Percentiles rank a stretch among this genome's conserved stretches.
Conservation (phyloP, 169 alveolate species). For the Babesia ovis region DNA sequence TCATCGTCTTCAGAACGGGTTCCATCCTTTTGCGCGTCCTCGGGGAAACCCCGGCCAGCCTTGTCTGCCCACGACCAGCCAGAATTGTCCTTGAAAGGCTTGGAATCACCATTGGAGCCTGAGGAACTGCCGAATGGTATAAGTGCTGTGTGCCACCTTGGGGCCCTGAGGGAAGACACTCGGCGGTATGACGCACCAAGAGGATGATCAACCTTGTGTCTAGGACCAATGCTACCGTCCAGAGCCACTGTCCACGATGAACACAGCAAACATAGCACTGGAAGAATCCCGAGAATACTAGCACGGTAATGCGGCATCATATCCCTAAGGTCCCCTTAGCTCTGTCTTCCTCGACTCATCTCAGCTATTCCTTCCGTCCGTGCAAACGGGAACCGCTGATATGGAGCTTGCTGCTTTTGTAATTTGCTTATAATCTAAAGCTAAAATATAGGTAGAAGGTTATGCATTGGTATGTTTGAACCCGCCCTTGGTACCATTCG, state of each 20-base stretch:
- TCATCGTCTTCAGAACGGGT: background rate
- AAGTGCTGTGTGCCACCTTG: slow-evolving; percentile 19
- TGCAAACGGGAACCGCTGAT: too few species aligned
- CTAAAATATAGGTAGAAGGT: too few species aligned
- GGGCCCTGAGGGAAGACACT: background rate
- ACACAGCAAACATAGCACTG: background rate
- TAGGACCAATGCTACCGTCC: background rate
- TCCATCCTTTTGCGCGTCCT: too few species aligned
- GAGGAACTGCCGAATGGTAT: slow-evolving; percentile 52
- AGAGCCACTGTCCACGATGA: background rate
- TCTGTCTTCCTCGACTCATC: slow-evolving; percentile 10
- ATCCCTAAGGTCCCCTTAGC: slow-evolving; percentile 14
- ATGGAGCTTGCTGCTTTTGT: too few species aligned
- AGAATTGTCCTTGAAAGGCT: slow-evolving; percentile 12
- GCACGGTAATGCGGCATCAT: slow-evolving; percentile 31
- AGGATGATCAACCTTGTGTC: background rate
- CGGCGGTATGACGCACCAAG: background rate
- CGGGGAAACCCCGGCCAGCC: too few species aligned
- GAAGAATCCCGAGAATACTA: background rate
- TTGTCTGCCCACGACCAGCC: slow-evolving; percentile 43
- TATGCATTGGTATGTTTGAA: too few species aligned
- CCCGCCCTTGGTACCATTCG: too few species aligned
- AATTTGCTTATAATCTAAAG: too few species aligned
- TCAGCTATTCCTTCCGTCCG: slow-evolving; percentile 1
- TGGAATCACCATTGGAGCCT: slow-evolving; percentile 3